Percentiles rank a stretch among this genome's conserved stretches.
Conservation (phyloP, 345 rosid genomes). For the Clausena lansium region DNA sequence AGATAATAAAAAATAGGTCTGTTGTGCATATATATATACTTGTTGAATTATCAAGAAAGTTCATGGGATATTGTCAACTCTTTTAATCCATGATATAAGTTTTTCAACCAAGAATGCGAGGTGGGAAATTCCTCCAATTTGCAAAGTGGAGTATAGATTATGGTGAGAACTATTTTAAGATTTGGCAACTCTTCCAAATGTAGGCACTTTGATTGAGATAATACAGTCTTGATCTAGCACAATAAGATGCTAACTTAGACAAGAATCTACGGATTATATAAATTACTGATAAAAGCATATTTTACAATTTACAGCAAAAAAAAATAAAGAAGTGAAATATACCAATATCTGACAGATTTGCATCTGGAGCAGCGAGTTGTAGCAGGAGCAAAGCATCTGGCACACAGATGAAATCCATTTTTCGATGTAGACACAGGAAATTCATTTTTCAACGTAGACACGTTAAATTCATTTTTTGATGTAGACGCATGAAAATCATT, state of each 20-base stretch:
- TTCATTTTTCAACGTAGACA: not conserved
- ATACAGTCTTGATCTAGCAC: not conserved
- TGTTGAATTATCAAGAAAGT: not conserved
- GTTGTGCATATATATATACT: not conserved
- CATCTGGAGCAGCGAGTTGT: slow-evolving; percentile 90
- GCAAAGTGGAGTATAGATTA: not conserved
- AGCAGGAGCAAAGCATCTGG: slow-evolving; percentile 64
- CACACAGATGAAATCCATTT: slow-evolving; percentile 60
- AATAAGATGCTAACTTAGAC: not conserved
- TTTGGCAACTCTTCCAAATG: not conserved
- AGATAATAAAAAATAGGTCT: not conserved
- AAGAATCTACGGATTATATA: not conserved
- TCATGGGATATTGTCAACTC: not conserved
- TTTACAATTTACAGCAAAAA: slow-evolving; percentile 5
- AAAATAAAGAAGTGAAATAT: slow-evolving; percentile 16
- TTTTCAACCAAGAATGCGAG: not conserved
- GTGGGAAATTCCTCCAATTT: not conserved
- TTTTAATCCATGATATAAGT: not conserved
- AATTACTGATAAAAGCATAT: not conserved
- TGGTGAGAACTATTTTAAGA: not conserved
- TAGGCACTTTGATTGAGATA: not conserved
- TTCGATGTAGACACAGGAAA: not conserved
- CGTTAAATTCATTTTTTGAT: not conserved
- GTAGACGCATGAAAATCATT: slow-evolving; percentile 42
- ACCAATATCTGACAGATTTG: slow-evolving; percentile 88